Conservation (phyloP, 768 basidiomycete species). For the Tulasnella calospora region DNA sequence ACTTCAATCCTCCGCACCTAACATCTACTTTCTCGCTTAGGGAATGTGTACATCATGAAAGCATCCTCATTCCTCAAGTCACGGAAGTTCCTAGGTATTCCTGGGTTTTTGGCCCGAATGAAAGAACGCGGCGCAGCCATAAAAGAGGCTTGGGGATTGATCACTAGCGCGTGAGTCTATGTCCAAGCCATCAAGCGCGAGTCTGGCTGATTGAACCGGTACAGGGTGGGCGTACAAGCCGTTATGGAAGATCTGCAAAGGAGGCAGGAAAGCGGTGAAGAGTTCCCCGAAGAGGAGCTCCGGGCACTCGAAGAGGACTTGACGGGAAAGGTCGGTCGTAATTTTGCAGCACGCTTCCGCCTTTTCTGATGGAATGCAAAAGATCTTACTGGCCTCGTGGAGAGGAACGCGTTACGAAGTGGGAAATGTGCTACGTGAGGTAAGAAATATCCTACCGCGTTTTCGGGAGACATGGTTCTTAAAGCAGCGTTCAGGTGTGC, state of each 20-base stretch:
- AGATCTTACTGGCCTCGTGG: slow-evolving; percentile 97
- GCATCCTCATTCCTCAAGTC: slow-evolving; percentile 87
- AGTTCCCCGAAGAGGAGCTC: slow-evolving; percentile 77
- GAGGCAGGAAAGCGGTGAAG: slow-evolving; percentile 75
- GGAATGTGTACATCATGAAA: slow-evolving; percentile 89
- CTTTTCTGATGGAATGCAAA: slow-evolving; percentile 4
- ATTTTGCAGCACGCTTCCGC: not conserved
- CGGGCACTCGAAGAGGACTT: slow-evolving; percentile 86
- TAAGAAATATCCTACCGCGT: slow-evolving; percentile 28
- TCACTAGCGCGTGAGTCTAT: slow-evolving; percentile 81
- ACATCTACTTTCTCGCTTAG: not conserved
- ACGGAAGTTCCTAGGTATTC: slow-evolving; percentile 83
- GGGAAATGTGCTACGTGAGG: slow-evolving; percentile 78
- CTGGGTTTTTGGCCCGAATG: slow-evolving; percentile 86
- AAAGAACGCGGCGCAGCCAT: slow-evolving; percentile 92
- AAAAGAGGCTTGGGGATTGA: slow-evolving; percentile 95
- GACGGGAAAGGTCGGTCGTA: slow-evolving; percentile 69
- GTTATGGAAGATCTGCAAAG: slow-evolving; percentile 91
- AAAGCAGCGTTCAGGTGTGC: slow-evolving; percentile 48
- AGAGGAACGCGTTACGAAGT: slow-evolving; percentile 95
- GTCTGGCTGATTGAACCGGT: not conserved
- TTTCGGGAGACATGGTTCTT: slow-evolving; percentile 6
- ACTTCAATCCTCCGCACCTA: not conserved
- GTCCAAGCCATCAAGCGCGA: not conserved
- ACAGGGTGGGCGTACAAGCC: slow-evolving; percentile 65